phyloP scores from a whole-genome alignment of 2,329 filamentous ascomycete genomes.

The Xylariomycetidae sp. region DNA sequence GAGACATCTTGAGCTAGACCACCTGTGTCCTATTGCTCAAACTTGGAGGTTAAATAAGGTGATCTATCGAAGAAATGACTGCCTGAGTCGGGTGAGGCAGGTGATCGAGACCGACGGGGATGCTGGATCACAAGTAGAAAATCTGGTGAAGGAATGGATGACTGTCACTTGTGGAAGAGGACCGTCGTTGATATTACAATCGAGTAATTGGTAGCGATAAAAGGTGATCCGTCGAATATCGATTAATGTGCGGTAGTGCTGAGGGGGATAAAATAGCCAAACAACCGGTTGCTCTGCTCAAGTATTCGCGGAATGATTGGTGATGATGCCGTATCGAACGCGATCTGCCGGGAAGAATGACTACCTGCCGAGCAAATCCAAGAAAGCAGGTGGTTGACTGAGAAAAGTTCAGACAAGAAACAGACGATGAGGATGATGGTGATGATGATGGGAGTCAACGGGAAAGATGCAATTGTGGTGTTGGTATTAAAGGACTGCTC shows the following conservation, averaged over 20 bases:
- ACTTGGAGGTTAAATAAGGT: slow-evolving; percentile 13
- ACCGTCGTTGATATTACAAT: slow-evolving; percentile 29
- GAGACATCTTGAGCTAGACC: slow-evolving; percentile 99
- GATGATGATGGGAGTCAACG: slow-evolving; percentile 13
- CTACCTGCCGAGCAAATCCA: slow-evolving; percentile 24
- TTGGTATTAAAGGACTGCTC: slow-evolving; percentile 21
- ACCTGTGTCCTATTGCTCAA: slow-evolving; percentile 82
- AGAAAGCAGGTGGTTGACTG: slow-evolving; percentile 21
- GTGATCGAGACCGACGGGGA: slow-evolving; percentile 11
- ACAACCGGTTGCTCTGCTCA: slow-evolving; percentile 17
- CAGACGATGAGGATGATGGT: slow-evolving; percentile 16
- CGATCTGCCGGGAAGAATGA: slow-evolving; percentile 24
- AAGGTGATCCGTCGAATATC: slow-evolving; percentile 12
- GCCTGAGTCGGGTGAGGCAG: slow-evolving; percentile 12
- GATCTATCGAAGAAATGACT: slow-evolving; percentile 15
- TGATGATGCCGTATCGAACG: slow-evolving; percentile 25
- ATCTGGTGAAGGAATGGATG: slow-evolving; percentile 26
- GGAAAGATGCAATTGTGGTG: slow-evolving; percentile 11
- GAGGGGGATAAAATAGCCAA: slow-evolving; percentile 12
- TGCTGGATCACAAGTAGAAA: slow-evolving; percentile 21
- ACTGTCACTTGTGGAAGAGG: slow-evolving; percentile 20
- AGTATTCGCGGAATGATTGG: slow-evolving; percentile 11
- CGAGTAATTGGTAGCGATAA: slow-evolving; percentile 20
- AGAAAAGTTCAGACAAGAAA: slow-evolving; percentile 27
- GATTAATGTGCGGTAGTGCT: slow-evolving; percentile 21